These are phyloP conservation scores for Silene vulgaris DNA, from an alignment of 179 eudicot species.

Conservation along the genomic window DNA sequence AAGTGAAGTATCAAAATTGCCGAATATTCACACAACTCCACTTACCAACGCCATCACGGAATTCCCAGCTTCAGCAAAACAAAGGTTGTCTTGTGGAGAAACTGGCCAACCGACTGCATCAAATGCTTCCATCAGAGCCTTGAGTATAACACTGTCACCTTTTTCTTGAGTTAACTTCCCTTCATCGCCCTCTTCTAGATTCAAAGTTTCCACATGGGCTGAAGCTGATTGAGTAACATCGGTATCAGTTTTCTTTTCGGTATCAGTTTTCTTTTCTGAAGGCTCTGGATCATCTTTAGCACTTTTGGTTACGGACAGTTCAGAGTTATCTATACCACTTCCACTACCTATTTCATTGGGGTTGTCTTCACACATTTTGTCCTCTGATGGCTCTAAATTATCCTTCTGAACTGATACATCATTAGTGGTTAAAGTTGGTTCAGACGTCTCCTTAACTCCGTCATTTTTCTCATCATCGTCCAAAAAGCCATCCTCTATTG, in stretches of 20 bases:
- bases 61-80: slow-evolving; percentile 90
- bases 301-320: slow-evolving; percentile 31
- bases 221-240: slow-evolving; percentile 27
- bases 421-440: slow-evolving; percentile 31
- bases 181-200: slow-evolving; percentile 36
- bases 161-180: slow-evolving; percentile 33
- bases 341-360: slow-evolving; percentile 34
- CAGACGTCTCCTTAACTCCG: slow-evolving; percentile 37
- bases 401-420: slow-evolving; percentile 43
- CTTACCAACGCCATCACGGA: slow-evolving; percentile 96
- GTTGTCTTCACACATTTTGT: slow-evolving; percentile 16
- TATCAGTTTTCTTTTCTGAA: slow-evolving; percentile 27
- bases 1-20: slow-evolving; percentile 1
- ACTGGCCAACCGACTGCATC: slow-evolving; percentile 64
- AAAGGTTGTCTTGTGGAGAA: slow-evolving; percentile 42
- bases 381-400: slow-evolving; percentile 43
- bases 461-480: slow-evolving; percentile 42
- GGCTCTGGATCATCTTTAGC: slow-evolving; percentile 45
- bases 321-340: slow-evolving; percentile 30
- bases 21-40: not conserved
- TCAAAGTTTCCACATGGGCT: slow-evolving; percentile 39
- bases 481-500: slow-evolving; percentile 79
- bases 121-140: slow-evolving; percentile 88
- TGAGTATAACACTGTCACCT: slow-evolving; percentile 48
- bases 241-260: slow-evolving; percentile 25